Percentiles rank a stretch among this genome's conserved stretches.
Conservation (phyloP, 2,329 filamentous ascomycete genomes). For the Taxawa tesnikishii region DNA sequence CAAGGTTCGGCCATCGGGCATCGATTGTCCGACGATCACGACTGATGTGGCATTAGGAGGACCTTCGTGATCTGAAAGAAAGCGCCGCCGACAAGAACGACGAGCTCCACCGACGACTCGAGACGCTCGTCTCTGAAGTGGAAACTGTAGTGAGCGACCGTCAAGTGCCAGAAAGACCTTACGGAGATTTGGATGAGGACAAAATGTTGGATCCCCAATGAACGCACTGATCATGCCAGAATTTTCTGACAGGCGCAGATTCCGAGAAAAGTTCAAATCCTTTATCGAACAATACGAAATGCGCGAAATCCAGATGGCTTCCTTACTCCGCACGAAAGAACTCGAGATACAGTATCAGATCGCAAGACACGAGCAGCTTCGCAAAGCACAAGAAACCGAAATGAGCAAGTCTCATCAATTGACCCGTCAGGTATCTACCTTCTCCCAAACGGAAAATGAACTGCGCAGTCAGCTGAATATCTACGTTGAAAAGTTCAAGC, state of each 20-base stretch:
- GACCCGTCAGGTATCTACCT: constrained; percentile 84
- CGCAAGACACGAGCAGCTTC: constrained; percentile 78
- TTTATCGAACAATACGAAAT: constrained; percentile 95
- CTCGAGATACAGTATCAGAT: constrained; percentile 88
- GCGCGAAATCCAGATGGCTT: constrained; percentile 87
- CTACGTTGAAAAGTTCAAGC: constrained; percentile 98
- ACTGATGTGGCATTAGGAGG: constrained; percentile 56
- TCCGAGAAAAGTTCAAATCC: constrained; percentile 76
- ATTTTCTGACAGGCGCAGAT: constrained; percentile 24
- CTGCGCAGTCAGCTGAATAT: constrained; percentile 91
- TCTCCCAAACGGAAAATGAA: constrained; percentile 91
- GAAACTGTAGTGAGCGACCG: constrained; percentile 83
- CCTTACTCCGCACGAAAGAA: constrained; percentile 84
- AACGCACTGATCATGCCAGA: neutral
- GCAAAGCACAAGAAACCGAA: constrained; percentile 77
- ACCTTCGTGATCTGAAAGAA: constrained; percentile 72
- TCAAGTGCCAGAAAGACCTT: constrained; percentile 65
- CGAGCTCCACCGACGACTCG: constrained; percentile 75
- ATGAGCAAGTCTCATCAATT: constrained; percentile 68
- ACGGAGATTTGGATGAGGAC: constrained; percentile 80
- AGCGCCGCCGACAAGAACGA: constrained; percentile 71
- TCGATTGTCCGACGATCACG: constrained; percentile 9
- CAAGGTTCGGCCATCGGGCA: constrained; percentile 49
- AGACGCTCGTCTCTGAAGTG: constrained; percentile 67
- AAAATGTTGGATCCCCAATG: constrained; percentile 53